These are phyloP conservation scores for Chrysopogon serrulatus DNA, from an alignment of 176 grass and related monocot genomes.

Conservation along the genomic window DNA sequence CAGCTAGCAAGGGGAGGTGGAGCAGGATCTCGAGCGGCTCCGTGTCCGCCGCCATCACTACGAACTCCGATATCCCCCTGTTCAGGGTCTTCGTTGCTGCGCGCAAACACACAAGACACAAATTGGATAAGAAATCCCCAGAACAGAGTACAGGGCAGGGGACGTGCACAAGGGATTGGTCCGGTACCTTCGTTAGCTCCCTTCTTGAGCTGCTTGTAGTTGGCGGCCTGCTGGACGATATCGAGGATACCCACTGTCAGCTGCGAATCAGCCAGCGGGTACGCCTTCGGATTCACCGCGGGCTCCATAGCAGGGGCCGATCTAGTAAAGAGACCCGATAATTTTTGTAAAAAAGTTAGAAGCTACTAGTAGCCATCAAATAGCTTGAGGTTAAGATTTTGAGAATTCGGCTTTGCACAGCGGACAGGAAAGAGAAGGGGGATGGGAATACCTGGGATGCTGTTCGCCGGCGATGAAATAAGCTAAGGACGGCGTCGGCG, in stretches of 20 bases:
- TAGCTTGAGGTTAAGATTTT: neutral
- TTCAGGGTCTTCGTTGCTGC: constrained; percentile 83
- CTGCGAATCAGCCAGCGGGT: constrained; percentile 79
- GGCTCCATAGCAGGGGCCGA: neutral
- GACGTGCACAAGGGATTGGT: neutral
- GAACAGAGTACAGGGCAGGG: neutral
- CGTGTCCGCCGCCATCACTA: constrained; percentile 85
- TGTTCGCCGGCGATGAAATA: neutral
- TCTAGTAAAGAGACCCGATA: neutral
- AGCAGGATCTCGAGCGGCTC: constrained; percentile 89
- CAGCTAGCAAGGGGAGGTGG: constrained; percentile 73
- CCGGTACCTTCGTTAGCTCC: constrained; percentile 75
- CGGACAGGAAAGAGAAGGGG: neutral
- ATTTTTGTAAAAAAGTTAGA: neutral
- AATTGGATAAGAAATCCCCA: neutral
- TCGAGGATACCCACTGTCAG: constrained; percentile 69
- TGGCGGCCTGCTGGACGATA: constrained; percentile 69
- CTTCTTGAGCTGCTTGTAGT: constrained; percentile 96
- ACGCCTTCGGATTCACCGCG: constrained; percentile 83
- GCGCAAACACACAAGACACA: neutral
- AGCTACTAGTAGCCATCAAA: neutral
- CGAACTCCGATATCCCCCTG: constrained; percentile 83
- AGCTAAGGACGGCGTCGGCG: neutral
- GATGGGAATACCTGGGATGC: neutral
- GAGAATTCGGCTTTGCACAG: neutral